phyloP scores from a whole-genome alignment of 768 basidiomycete species.

The Lentinula raphanica region DNA sequence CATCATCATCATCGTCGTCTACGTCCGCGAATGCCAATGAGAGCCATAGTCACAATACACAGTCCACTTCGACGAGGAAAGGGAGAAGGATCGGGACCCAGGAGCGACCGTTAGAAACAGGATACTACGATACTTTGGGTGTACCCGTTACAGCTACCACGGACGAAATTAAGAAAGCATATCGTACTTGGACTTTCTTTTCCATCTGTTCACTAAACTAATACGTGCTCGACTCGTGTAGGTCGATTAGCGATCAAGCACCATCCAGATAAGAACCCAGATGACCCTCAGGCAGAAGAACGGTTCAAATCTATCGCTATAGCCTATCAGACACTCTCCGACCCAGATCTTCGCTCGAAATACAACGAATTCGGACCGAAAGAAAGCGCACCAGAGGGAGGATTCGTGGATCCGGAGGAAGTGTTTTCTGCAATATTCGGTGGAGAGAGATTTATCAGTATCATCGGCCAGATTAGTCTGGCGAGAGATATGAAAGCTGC shows the following conservation, averaged over 20 bases:
- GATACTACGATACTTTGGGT: constrained; percentile 86
- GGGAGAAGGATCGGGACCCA: constrained; percentile 85
- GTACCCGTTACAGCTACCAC: constrained; percentile 68
- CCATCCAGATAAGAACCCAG: constrained; percentile 89
- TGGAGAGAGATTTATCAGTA: constrained; percentile 78
- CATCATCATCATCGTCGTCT: constrained; percentile 6
- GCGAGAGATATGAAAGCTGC: constrained; percentile 92
- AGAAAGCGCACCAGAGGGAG: constrained; percentile 75
- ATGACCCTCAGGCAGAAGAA: constrained; percentile 80
- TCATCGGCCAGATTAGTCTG: constrained; percentile 85
- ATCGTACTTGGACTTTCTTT: constrained; percentile 45
- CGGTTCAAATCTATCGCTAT: constrained; percentile 90
- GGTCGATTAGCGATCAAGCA: constrained; percentile 84
- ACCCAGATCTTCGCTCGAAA: constrained; percentile 67
- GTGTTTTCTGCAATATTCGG: constrained; percentile 84
- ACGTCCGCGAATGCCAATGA: not conserved
- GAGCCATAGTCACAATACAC: constrained; percentile 12
- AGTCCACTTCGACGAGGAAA: constrained; percentile 29
- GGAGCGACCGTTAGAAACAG: constrained; percentile 81
- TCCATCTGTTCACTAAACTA: not conserved
- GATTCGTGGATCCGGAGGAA: constrained; percentile 83
- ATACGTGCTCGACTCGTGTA: constrained; percentile 19
- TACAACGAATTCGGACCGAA: constrained; percentile 91
- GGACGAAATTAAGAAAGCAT: constrained; percentile 89
- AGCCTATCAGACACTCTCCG: constrained; percentile 83